These are phyloP conservation scores for Candida corydali DNA, from an alignment of 805 yeast species.

Conservation along the genomic window DNA sequence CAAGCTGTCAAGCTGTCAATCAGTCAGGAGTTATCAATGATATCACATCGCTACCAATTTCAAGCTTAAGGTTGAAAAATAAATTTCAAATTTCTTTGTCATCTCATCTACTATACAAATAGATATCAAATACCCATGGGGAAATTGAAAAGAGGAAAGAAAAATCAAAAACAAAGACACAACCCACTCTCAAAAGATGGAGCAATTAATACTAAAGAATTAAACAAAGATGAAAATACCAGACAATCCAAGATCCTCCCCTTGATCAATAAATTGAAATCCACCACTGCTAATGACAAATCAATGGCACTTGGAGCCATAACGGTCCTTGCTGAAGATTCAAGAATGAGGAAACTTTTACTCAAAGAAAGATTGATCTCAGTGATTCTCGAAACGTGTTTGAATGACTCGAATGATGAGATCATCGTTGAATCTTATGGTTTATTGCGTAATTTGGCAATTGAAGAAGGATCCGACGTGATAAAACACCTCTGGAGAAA, in stretches of 20 bases:
- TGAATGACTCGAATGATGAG: constrained; percentile 67
- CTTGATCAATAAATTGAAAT: constrained; percentile 57
- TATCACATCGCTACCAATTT: constrained; percentile 1
- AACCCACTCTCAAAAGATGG: constrained; percentile 28
- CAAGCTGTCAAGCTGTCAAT: too few species aligned
- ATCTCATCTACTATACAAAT: constrained; percentile 2
- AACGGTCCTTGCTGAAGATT: constrained; percentile 66
- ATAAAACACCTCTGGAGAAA: constrained; percentile 73
- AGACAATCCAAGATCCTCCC: constrained; percentile 62
- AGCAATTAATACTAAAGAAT: constrained; percentile 12
- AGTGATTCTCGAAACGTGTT: constrained; percentile 55
- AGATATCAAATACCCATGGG: constrained; percentile 61
- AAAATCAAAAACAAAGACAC: constrained; percentile 29
- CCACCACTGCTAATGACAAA: constrained; percentile 66
- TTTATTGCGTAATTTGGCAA: constrained; percentile 68
- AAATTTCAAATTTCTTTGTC: not conserved
- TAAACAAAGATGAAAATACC: constrained; percentile 42
- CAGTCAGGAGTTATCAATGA: too few species aligned
- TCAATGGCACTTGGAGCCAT: constrained; percentile 75
- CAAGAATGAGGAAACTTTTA: constrained; percentile 54
- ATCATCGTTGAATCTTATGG: constrained; percentile 80
- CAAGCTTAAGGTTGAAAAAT: not conserved
- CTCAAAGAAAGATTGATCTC: constrained; percentile 70
- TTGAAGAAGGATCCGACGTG: constrained; percentile 86
- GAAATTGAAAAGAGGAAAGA: constrained; percentile 61